phyloP scores from a whole-genome alignment of 169 alveolate genomes.

The Cryptosporidium sp. region DNA sequence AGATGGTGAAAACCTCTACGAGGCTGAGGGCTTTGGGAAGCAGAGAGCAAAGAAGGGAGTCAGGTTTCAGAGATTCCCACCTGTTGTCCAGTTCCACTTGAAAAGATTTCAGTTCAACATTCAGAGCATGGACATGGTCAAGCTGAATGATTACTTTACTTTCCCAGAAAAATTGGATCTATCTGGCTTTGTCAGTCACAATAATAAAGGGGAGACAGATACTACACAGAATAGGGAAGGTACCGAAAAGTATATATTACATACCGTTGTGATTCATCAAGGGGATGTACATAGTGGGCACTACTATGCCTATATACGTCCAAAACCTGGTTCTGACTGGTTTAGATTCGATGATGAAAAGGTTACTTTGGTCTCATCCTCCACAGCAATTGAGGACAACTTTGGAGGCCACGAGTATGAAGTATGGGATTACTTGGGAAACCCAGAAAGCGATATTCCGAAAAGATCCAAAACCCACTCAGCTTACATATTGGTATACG shows the following conservation, averaged over 20 bases:
- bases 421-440: constrained; percentile 81
- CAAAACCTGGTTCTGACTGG: constrained; percentile 86
- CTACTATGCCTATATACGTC: constrained; percentile 92
- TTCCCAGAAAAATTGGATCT: constrained; percentile 92
- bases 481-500: constrained; percentile 95
- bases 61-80: constrained; percentile 93
- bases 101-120: constrained; percentile 88
- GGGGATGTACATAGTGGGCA: constrained; percentile 96
- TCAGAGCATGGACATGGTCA: constrained; percentile 86
- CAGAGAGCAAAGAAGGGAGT: constrained; percentile 92
- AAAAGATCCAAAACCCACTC: constrained; percentile 85
- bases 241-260: constrained; percentile 88
- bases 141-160: constrained; percentile 91
- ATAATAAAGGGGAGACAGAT: constrained; percentile 63
- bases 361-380: constrained; percentile 86
- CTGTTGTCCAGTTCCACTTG: constrained; percentile 91
- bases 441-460: constrained; percentile 47
- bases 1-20: constrained; percentile 95
- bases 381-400: constrained; percentile 84
- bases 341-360: constrained; percentile 93
- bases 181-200: constrained; percentile 51
- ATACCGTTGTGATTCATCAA: constrained; percentile 95
- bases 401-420: constrained; percentile 92
- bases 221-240: constrained; percentile 76
- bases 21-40: constrained; percentile 91